These are phyloP conservation scores for Themeda triandra DNA, from an alignment of 176 grass and related monocot species.

Conservation along the genomic window DNA sequence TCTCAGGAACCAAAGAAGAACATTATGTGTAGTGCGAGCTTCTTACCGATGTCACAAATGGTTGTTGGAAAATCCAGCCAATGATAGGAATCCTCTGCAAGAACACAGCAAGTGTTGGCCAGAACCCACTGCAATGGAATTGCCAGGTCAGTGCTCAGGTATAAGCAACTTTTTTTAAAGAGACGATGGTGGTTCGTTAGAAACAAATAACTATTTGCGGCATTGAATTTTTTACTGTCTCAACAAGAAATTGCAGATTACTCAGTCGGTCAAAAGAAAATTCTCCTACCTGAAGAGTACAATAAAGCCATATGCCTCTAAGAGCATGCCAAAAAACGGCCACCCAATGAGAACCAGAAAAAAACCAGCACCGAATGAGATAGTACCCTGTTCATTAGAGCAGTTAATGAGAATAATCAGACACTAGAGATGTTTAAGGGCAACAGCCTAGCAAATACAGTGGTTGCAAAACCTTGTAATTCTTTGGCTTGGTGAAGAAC, in stretches of 20 bases:
- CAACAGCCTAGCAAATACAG: neutral
- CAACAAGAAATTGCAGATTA: constrained; percentile 12
- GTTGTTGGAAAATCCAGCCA: constrained; percentile 93
- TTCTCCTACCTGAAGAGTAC: constrained; percentile 78
- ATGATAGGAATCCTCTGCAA: constrained; percentile 89
- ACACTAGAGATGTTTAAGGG: neutral
- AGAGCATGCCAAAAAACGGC: constrained; percentile 91
- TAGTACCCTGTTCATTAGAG: constrained; percentile 74
- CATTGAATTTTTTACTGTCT: neutral
- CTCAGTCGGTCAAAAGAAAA: neutral
- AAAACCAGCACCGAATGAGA: constrained; percentile 91
- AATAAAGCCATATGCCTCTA: constrained; percentile 96
- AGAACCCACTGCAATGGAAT: constrained; percentile 76
- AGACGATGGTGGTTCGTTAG: neutral
- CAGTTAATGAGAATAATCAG: neutral
- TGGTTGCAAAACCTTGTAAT: constrained; percentile 71
- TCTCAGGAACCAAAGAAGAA: constrained; percentile 10
- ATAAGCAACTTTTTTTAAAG: neutral
- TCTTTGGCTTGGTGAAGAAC: constrained; percentile 96
- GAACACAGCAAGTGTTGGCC: constrained; percentile 92
- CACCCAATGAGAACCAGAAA: constrained; percentile 90
- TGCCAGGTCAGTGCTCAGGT: neutral
- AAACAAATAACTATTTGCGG: neutral
- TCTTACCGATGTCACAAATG: constrained; percentile 84
- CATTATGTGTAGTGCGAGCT: neutral